A percentile compares a stretch with the other conserved stretches of the same genome.
phyloP scores from a whole-genome alignment of 129 eudicot species.

The Chrysanthemum seticuspe region DNA sequence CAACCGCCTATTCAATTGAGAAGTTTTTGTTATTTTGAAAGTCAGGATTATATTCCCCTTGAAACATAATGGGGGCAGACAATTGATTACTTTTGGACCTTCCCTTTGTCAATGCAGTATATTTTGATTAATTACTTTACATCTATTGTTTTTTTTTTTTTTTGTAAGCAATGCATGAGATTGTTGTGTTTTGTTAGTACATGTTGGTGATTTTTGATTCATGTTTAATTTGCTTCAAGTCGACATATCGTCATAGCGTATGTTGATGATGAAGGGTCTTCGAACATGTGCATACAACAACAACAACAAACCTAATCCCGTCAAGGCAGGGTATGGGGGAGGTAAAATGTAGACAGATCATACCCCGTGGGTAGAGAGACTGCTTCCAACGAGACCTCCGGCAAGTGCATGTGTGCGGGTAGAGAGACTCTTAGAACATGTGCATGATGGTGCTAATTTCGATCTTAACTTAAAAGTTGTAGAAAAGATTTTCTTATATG shows the following conservation, averaged over 20 bases:
- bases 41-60: conserved; percentile 9
- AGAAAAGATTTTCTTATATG: background rate
- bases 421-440: background rate
- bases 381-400: too few relatives aligned
- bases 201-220: background rate
- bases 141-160: background rate
- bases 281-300: background rate
- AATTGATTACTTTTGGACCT: conserved; percentile 7
- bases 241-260: too few relatives aligned
- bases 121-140: background rate
- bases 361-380: too few relatives aligned
- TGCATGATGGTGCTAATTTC: background rate
- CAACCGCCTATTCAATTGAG: conserved; percentile 21
- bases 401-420: too few relatives aligned
- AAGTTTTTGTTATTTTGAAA: conserved; percentile 31
- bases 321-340: too few relatives aligned
- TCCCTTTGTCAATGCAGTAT: background rate
- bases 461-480: background rate
- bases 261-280: too few relatives aligned
- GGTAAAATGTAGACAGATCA: too few relatives aligned
- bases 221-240: background rate
- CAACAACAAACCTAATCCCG: too few relatives aligned
- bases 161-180: background rate
- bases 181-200: background rate
- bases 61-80: conserved; percentile 30